Base-by-base conservation (phyloP, 73 alveolate species). In the Paramecium tetraurelia region DNA sequence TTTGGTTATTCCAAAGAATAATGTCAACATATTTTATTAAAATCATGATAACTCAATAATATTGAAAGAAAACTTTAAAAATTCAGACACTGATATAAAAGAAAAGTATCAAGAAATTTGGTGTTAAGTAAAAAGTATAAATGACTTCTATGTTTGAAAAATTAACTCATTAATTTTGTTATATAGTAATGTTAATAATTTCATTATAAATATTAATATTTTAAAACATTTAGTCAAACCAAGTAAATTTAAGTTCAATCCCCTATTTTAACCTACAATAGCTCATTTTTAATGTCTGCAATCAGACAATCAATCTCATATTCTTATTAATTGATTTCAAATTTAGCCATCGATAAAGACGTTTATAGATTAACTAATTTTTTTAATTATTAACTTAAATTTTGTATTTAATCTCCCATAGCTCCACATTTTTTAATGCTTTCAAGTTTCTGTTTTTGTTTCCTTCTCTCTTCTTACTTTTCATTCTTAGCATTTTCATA, bases 1-100 rank as follows among this genome's bases (percentile, higher is more conserved):
- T 75, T 75, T 75, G 40, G 87, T 75, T 21, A 44, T 75, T 75
- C 87, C 87, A 9, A 75, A n/a, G 40, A 44, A 75, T 36, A 75
- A 75, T 33, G 33, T 75, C 59, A 75, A 75, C 35, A 75, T 75
- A 29, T 75, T 75, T 75, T 75, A 72, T 72, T n/a, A 75, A 44
- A 31, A 16, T 33, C 18, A 14, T 6, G 59, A 75, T 36, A 75
- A 33, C 10, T 75, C 41, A 4, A 75, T 75, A 4, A 75, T 44
- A 36, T n/a, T 75, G 9, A 75, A 36, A 36, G 87, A 75, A 21
- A 31, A 7, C 16, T 68, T 7, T 16, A 5, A 20, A 14, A 20
- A 33, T 31, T 33, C 38, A 21, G 41, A 35, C 5, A 16, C 14
- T 7, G 48, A 75, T 12, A 14, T 53, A 16, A 53, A 22, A 53